Evolutionary conservation across 2,329 filamentous ascomycete species (phyloP), one percentile per base, ranked within the genome.

Genomic region (Hypoxylon sp.): DNA sequence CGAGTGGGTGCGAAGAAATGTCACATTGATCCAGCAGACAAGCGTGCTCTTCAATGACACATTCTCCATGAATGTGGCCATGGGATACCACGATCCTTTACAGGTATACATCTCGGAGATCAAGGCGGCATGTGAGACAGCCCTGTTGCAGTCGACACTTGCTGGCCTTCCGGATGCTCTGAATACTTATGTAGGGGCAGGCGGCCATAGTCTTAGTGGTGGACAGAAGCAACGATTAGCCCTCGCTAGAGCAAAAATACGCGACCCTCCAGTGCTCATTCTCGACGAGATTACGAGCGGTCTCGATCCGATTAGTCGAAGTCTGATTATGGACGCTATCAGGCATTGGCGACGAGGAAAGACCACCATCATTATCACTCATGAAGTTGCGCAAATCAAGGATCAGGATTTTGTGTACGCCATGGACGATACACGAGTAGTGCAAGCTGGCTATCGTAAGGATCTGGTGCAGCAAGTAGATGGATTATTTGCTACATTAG

Each of bases 351-450:
- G 94, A 15, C 75, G 73, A 25, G 87, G 82, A 0, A 94, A 90
- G 67, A 97, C 92, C 0, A 97, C 93, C 0, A 89, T 97, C 41
- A 84, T 97, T 59, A 93, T 97, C 62, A 97, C 94, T 0, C 93
- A 97, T 64, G 91, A 97, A 58, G 81, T 94, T 21, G 80, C 83
- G 0, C 88, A 93, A 59, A 93, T 97, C 7, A 69, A 73, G 3
- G 73, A 83, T 0, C 69, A 84, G 0, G 91, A 97, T 57, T 92
- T 87, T 55, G 80, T 95, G 0, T 96, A 92, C 60, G 80, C 96
- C 7, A 74, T 97, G 67, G 87, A 93, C 21, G 72, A 84, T 7
- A 88, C 89, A 0, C 67, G 67, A 0, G 75, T 96, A 0, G 79
- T 88, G 0, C 83, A 91, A 62, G 76, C 88, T 60, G 93, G 91